Conservation (phyloP, 768 basidiomycete genomes). For the Lentinula detonsa region DNA sequence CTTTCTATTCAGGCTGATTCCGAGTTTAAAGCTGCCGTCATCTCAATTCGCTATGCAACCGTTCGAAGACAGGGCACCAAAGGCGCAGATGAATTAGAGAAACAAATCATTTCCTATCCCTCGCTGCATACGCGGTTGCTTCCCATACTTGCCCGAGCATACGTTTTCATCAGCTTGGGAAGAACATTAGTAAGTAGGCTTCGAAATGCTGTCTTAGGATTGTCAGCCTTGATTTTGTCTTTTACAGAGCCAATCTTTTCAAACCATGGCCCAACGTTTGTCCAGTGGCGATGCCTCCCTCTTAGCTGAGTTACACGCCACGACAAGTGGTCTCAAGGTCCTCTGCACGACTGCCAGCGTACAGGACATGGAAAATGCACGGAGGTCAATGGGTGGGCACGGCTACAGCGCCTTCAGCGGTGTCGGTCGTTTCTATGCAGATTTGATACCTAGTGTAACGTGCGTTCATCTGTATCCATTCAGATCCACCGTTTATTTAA, state of each 20-base stretch:
- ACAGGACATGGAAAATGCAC: slow-evolving; percentile 57
- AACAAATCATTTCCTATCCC: slow-evolving; percentile 67
- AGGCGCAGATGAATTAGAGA: slow-evolving; percentile 48
- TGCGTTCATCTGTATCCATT: slow-evolving; percentile 22
- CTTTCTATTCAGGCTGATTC: not conserved
- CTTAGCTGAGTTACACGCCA: slow-evolving; percentile 69
- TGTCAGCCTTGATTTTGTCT: not conserved
- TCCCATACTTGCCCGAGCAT: slow-evolving; percentile 62
- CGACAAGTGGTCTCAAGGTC: slow-evolving; percentile 63
- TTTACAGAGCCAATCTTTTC: slow-evolving; percentile 43
- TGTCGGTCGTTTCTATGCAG: slow-evolving; percentile 57
- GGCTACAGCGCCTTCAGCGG: slow-evolving; percentile 69
- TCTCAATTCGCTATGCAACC: slow-evolving; percentile 67
- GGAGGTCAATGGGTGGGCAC: slow-evolving; percentile 73
- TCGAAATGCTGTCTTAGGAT: slow-evolving; percentile 32
- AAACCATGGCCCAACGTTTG: slow-evolving; percentile 40
- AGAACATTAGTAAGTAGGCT: slow-evolving; percentile 41
- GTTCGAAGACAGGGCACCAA: slow-evolving; percentile 63
- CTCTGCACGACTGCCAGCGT: slow-evolving; percentile 46
- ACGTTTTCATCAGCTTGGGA: slow-evolving; percentile 64
- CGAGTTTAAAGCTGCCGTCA: slow-evolving; percentile 38
- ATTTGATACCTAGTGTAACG: slow-evolving; percentile 62
- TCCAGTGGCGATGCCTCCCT: slow-evolving; percentile 51
- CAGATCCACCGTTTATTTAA: not conserved
- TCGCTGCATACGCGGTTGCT: slow-evolving; percentile 67